Evolutionary conservation across 2,329 filamentous ascomycete genomes (phyloP).

Genomic region (Sporothrix humicola): DNA sequence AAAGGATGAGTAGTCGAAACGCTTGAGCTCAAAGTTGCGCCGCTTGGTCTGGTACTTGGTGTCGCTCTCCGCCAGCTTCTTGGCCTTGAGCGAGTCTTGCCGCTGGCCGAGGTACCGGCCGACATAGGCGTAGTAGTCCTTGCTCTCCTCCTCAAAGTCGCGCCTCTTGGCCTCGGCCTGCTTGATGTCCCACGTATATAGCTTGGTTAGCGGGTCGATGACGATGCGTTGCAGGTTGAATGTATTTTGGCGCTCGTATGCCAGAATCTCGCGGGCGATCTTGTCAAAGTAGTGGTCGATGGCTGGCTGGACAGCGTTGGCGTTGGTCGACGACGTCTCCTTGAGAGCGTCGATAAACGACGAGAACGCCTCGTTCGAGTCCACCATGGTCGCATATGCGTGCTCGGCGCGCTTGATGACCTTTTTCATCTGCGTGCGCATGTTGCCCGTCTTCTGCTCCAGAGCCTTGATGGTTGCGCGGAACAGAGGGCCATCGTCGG

Average conservation of each 20-base stretch:
- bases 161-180: conserved; percentile 96
- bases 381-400: conserved; percentile 76
- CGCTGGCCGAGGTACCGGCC: conserved; percentile 94
- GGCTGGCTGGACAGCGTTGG: conserved; percentile 94
- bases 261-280: conserved; percentile 87
- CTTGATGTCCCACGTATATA: conserved; percentile 97
- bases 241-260: conserved; percentile 85
- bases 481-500: conserved; percentile 94
- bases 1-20: conserved; percentile 98
- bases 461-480: conserved; percentile 94
- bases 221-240: conserved; percentile 87
- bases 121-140: conserved; percentile 96
- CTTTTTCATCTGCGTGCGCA: conserved; percentile 94
- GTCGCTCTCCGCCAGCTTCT: conserved; percentile 93
- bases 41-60: conserved; percentile 95
- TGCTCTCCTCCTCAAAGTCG: conserved; percentile 98
- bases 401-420: conserved; percentile 93
- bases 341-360: conserved; percentile 84
- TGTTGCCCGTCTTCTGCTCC: conserved; percentile 94
- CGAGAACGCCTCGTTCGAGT: conserved; percentile 83
- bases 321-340: conserved; percentile 88
- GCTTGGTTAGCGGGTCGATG: conserved; percentile 88
- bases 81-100: conserved; percentile 94
- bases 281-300: conserved; percentile 98
- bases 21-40: conserved; percentile 92